Conservation (phyloP, 2,329 filamentous ascomycete genomes). For the Hortaea werneckii region DNA sequence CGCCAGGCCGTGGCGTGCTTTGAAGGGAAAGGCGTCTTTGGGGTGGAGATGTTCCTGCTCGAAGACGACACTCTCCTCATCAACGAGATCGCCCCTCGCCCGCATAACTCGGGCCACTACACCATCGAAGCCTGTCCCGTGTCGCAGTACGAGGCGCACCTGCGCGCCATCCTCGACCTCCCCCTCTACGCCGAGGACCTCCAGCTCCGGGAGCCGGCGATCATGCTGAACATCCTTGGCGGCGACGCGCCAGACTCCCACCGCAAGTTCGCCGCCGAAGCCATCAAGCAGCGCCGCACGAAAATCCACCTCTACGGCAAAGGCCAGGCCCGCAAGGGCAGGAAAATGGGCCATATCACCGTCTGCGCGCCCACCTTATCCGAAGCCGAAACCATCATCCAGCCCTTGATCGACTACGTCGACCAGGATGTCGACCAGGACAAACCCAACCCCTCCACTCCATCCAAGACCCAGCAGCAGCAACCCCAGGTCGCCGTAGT, state of each 20-base stretch:
- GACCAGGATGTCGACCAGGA: conserved; percentile 44
- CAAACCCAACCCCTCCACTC: conserved; percentile 11
- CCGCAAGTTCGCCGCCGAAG: conserved; percentile 44
- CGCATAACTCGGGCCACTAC: conserved; percentile 90
- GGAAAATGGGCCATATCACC: conserved; percentile 94
- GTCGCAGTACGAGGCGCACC: conserved; percentile 86
- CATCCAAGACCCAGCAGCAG: conserved; percentile 9
- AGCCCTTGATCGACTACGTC: conserved; percentile 57
- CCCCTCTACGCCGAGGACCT: conserved; percentile 45
- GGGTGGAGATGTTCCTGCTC: conserved; percentile 89
- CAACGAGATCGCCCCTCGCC: conserved; percentile 76
- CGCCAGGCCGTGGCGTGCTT: conserved; percentile 69
- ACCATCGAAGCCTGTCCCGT: conserved; percentile 85
- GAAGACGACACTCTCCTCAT: conserved; percentile 61
- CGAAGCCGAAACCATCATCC: conserved; percentile 56
- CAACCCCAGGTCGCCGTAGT: conserved; percentile 61
- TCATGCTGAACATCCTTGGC: conserved; percentile 75
- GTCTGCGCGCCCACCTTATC: conserved; percentile 59
- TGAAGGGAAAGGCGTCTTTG: conserved; percentile 84
- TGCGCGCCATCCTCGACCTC: conserved; percentile 68
- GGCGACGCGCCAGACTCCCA: conserved; percentile 58
- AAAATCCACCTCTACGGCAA: conserved; percentile 88
- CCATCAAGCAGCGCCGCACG: conserved; percentile 46
- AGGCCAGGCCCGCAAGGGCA: conserved; percentile 66
- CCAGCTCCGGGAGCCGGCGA: conserved; percentile 49